Evolutionary conservation across 805 yeast species (phyloP).

Genomic region (Lipomyces chichibuensis): DNA sequence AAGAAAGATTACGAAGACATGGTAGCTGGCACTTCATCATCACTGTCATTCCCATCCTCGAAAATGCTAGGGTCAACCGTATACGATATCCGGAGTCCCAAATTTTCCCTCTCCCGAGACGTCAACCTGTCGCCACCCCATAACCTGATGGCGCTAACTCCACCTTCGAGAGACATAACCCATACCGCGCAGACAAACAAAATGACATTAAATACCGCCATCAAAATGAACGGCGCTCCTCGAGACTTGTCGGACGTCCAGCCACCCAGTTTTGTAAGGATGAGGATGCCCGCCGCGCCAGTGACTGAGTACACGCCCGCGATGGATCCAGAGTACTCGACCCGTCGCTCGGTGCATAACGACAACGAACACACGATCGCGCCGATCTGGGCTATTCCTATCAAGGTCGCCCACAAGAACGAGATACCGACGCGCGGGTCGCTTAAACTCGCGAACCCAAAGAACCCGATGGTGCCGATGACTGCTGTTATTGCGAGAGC

Average conservation of each 20-base stretch:
- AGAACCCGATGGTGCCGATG: slow-evolving; percentile 52
- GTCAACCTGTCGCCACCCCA: slow-evolving; percentile 18
- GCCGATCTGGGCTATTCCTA: slow-evolving; percentile 67
- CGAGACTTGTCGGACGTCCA: slow-evolving; percentile 58
- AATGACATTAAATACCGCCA: slow-evolving; percentile 50
- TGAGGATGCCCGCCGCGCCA: slow-evolving; percentile 69
- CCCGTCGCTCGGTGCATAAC: slow-evolving; percentile 53
- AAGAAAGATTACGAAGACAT: not conserved
- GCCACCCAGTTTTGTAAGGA: slow-evolving; percentile 66
- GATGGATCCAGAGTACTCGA: slow-evolving; percentile 60
- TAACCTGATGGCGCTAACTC: slow-evolving; percentile 10
- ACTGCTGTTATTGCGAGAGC: slow-evolving; percentile 48
- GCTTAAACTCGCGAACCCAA: slow-evolving; percentile 44
- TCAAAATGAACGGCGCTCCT: slow-evolving; percentile 61
- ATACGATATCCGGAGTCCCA: slow-evolving; percentile 20
- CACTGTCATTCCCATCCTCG: slow-evolving; percentile 13
- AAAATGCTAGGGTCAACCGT: slow-evolving; percentile 13
- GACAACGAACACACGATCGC: slow-evolving; percentile 67
- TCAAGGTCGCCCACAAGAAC: slow-evolving; percentile 48
- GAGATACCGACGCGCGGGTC: slow-evolving; percentile 47
- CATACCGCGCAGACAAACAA: slow-evolving; percentile 25
- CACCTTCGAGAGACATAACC: slow-evolving; percentile 19
- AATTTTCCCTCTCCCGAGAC: slow-evolving; percentile 20
- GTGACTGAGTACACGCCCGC: slow-evolving; percentile 69
- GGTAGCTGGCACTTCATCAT: slow-evolving; percentile 15